Evolutionary conservation across 78 protist genomes (phyloP).

Genomic region (Capsaspora owczarzaki): DNA sequence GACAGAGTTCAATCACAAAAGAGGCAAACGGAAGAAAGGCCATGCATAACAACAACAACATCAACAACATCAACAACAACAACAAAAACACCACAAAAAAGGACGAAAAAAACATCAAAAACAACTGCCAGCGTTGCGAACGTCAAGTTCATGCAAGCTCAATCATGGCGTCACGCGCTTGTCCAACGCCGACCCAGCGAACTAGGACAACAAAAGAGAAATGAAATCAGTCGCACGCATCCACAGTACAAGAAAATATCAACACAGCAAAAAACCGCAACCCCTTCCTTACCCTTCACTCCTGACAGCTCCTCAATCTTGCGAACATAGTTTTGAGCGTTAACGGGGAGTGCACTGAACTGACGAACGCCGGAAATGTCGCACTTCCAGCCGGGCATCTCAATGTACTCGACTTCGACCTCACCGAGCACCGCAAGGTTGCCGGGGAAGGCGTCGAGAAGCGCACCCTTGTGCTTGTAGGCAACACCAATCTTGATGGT

Average conservation of each 20-base stretch:
- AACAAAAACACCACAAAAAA: neutral
- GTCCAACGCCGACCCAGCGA: conserved; percentile 43
- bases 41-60: neutral
- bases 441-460: conserved; percentile 41
- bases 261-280: neutral
- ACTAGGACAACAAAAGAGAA: neutral
- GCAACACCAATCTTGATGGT: conserved; percentile 66
- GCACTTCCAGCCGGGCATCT: conserved; percentile 70
- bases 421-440: conserved; percentile 15
- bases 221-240: neutral
- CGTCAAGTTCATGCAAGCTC: neutral
- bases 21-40: neutral
- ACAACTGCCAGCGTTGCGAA: neutral
- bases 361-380: conserved; percentile 20
- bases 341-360: conserved; percentile 61
- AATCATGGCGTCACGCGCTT: conserved; percentile 36
- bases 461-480: conserved; percentile 52
- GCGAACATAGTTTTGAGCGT: conserved; percentile 48
- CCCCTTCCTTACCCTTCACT: neutral
- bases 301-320: conserved; percentile 48
- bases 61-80: neutral
- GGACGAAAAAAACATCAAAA: neutral
- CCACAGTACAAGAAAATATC: neutral
- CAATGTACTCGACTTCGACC: conserved; percentile 66
- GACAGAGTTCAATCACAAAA: too few relatives aligned